phyloP scores from a whole-genome alignment of 2,329 filamentous ascomycete species.

The Pyrenophora tritici-repentis region DNA sequence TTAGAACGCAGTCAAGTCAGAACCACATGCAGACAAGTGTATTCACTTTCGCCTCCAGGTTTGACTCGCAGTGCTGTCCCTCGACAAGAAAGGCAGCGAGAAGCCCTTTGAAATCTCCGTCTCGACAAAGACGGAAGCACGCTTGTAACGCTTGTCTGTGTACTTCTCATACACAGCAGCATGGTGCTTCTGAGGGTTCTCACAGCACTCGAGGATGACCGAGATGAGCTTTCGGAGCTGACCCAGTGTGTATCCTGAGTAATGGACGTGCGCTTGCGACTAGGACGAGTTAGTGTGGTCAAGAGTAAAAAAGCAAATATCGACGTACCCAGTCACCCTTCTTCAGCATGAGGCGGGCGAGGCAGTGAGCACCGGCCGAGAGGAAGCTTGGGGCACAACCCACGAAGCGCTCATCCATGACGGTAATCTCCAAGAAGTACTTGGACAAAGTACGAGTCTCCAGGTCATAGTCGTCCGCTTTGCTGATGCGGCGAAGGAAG shows the following conservation, averaged over 20 bases:
- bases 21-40: conserved; percentile 25
- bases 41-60: conserved; percentile 48
- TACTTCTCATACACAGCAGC: conserved; percentile 91
- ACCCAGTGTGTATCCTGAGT: conserved; percentile 87
- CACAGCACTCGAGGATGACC: conserved; percentile 86
- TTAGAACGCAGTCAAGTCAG: conserved; percentile 34
- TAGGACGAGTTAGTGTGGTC: conserved; percentile 52
- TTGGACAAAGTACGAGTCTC: conserved; percentile 95
- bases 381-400: conserved; percentile 87
- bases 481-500: conserved; percentile 94
- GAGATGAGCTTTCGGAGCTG: conserved; percentile 79
- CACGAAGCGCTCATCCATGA: conserved; percentile 98
- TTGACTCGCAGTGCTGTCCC: conserved; percentile 44
- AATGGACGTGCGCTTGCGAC: conserved; percentile 84
- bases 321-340: conserved; percentile 89
- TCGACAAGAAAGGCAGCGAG: conserved; percentile 50
- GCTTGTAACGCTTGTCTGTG: conserved; percentile 82
- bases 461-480: conserved; percentile 95
- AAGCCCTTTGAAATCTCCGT: conserved; percentile 70
- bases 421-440: conserved; percentile 94
- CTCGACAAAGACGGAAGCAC: conserved; percentile 79
- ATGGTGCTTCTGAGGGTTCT: conserved; percentile 80
- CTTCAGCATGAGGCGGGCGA: conserved; percentile 83
- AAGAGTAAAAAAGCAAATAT: not conserved
- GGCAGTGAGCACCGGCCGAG: conserved; percentile 88